Evolutionary conservation across 495 filamentous ascomycete species (phyloP).

Genomic region (Penicillium daleae): DNA sequence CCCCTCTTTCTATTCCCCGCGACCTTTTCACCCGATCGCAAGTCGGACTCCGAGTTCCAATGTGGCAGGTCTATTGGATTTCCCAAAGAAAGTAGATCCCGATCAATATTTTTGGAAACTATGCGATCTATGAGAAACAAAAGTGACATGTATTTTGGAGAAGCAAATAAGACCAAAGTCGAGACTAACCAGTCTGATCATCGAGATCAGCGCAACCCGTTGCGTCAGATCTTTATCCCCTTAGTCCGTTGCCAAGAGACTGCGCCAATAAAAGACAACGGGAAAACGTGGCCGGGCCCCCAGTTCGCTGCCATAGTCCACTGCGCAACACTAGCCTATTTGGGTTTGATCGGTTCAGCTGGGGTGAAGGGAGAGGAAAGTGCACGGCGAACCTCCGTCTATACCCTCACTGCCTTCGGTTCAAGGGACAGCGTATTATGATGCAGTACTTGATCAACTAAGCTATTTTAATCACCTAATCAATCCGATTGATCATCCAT

Average conservation of each 20-base stretch:
- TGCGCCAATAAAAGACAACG: constrained; percentile 1
- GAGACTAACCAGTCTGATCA: constrained; percentile 16
- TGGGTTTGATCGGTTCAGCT: neutral
- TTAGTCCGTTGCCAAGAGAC: constrained; percentile 34
- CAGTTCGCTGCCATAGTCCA: neutral
- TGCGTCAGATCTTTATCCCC: constrained; percentile 39
- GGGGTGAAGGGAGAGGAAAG: neutral
- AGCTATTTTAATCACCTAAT: neutral
- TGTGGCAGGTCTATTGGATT: neutral
- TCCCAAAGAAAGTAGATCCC: neutral
- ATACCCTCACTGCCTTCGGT: neutral
- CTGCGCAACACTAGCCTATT: constrained; percentile 2
- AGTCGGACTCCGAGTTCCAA: constrained; percentile 14
- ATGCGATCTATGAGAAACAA: neutral
- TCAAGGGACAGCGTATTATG: neutral
- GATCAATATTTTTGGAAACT: neutral
- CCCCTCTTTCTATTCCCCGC: neutral
- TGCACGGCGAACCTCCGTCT: neutral
- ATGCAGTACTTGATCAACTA: neutral
- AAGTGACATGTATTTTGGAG: neutral
- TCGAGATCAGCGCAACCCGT: constrained; percentile 19
- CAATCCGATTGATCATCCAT: neutral
- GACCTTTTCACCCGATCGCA: neutral
- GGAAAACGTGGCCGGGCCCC: constrained; percentile 1
- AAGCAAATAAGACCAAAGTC: neutral